These are phyloP conservation scores for Kandelia obovata DNA, from an alignment of 345 rosid species.

Conservation along the genomic window DNA sequence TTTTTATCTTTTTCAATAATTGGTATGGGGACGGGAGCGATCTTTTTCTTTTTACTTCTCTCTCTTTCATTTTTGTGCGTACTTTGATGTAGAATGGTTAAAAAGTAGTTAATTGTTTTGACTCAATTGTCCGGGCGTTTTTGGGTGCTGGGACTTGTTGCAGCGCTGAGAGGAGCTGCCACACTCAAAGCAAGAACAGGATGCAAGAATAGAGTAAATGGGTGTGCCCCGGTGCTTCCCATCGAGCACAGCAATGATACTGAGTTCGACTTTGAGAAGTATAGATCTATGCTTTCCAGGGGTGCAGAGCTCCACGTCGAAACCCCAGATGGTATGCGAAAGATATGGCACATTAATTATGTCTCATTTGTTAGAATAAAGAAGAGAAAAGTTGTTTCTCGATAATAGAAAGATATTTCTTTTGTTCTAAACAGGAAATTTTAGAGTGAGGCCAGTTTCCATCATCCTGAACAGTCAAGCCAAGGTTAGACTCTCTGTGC, in stretches of 20 bases:
- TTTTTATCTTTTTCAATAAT: too few species aligned
- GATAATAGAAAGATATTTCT: too few species aligned
- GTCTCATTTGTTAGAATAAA: not conserved
- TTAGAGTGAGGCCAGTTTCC: conserved; percentile 58
- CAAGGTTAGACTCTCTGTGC: conserved; percentile 40
- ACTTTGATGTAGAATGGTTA: too few species aligned
- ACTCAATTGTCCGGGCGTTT: not conserved
- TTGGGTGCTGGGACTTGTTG: not conserved
- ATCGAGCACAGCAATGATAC: conserved; percentile 49
- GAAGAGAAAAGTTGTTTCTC: too few species aligned
- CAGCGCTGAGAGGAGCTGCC: conserved; percentile 82
- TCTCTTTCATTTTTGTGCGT: too few species aligned
- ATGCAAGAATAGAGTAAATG: conserved; percentile 57
- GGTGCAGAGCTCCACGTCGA: conserved; percentile 74
- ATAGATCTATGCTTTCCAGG: conserved; percentile 51
- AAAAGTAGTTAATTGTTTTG: not conserved
- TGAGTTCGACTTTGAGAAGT: conserved; percentile 58
- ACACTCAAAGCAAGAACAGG: conserved; percentile 79
- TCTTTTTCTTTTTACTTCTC: too few species aligned
- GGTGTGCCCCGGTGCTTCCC: conserved; percentile 59
- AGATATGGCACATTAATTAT: not conserved
- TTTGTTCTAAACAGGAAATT: conserved; percentile 51
- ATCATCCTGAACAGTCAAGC: conserved; percentile 50
- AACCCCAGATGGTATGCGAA: conserved; percentile 63
- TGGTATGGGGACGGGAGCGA: too few species aligned